Base-by-base conservation (phyloP, 192 early-diverging fungal genomes). In the Backusella parvicylindrica region DNA sequence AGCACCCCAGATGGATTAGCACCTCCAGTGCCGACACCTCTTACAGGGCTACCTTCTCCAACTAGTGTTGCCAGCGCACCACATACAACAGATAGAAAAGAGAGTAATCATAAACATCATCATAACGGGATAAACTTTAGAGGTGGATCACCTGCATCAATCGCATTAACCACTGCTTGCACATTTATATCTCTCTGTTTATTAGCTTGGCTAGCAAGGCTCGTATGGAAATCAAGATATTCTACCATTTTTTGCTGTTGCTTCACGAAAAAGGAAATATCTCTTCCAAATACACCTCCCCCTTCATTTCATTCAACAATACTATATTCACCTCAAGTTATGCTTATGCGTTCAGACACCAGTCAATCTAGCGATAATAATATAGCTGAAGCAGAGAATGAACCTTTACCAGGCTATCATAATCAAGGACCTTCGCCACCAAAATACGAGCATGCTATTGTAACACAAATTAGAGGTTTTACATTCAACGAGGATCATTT, bases 381-480 rank as follows among this genome's bases (percentile, higher is more conserved):
- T 23, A 5, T 8, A 53, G 50, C 8, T 50, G 49, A 50, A 9
- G 49, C 6, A 50, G 49, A 50, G 49, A 50, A 50, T 28, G 73
- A 75, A 28, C 32, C 74, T 1, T 11, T 68, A 30, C 74, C 74
- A 6, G 67, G 65, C 3, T 75, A 75, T 53, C 33, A 50, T 28
- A 41, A 33, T n/a, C 74, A 66, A 11, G 65, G 68, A 1, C 74
- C 74, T 12, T 53, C 74, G 4, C 74, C 74, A 26, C 74, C 74
- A 16, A 75, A 75, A 75, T 75, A 75, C 12, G 74, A 75, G 23
- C 74, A 75, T 2, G 74, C 74, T 0, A 75, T 75, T 50, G 74
- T 75, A 1, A 65, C 74, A 11, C 74, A 75, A 21, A 75, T 75
- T 36, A 28, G 74, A 40, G 74, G 65, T 6, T 49, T 70, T 60